These are phyloP conservation scores for Ophiostoma sp. DNA, from an alignment of 2,329 filamentous ascomycete species.

Conservation along the genomic window DNA sequence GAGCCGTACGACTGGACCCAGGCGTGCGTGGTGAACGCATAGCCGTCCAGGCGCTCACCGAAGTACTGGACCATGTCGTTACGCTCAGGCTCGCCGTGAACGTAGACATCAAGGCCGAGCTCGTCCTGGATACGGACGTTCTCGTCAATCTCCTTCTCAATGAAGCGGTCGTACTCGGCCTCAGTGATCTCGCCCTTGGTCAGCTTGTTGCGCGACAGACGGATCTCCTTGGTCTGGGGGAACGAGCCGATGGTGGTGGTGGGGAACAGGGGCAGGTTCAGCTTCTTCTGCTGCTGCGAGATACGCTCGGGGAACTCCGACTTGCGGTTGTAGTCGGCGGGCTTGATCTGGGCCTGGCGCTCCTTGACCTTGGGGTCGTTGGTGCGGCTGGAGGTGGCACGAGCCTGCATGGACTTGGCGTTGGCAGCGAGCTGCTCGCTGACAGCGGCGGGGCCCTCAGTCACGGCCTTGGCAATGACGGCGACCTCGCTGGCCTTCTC, in stretches of 20 bases:
- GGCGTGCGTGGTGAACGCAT: conserved; percentile 97
- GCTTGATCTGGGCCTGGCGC: conserved; percentile 82
- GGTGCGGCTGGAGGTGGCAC: conserved; percentile 88
- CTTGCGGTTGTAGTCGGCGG: conserved; percentile 87
- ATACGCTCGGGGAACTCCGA: conserved; percentile 84
- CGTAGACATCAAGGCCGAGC: conserved; percentile 93
- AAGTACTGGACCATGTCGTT: conserved; percentile 99
- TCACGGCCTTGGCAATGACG: conserved; percentile 95
- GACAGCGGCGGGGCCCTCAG: conserved; percentile 84
- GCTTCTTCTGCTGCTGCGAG: conserved; percentile 82
- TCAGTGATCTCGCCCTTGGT: conserved; percentile 96
- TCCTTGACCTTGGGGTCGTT: conserved; percentile 98
- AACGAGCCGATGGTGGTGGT: conserved; percentile 99
- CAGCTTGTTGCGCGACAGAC: conserved; percentile 94
- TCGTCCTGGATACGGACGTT: conserved; percentile 97
- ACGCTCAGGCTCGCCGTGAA: conserved; percentile 98
- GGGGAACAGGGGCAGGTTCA: conserved; percentile 94
- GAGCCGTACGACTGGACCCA: conserved; percentile 98
- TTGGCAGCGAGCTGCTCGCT: conserved; percentile 92
- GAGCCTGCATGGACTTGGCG: conserved; percentile 88
- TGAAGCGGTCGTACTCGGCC: conserved; percentile 96
- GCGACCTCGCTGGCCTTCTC: conserved; percentile 93
- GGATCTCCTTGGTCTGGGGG: conserved; percentile 99
- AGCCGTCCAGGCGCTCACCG: conserved; percentile 93
- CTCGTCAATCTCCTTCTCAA: conserved; percentile 96